Conservation (phyloP, 106 monocot genomes). For the Platanthera guangdongensis region DNA sequence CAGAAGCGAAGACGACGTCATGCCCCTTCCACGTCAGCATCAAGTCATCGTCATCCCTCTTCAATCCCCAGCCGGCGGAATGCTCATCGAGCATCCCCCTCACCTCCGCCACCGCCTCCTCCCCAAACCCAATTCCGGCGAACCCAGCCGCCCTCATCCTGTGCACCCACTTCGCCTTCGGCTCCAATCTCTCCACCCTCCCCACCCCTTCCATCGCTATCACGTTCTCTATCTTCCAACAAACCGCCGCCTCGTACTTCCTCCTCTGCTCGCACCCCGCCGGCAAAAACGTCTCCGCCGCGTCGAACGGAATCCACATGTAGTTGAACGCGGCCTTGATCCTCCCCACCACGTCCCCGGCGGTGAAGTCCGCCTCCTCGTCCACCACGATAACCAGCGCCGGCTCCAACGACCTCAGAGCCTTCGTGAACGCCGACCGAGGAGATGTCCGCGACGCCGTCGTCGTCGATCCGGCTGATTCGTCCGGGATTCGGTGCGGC, state of each 20-base stretch:
- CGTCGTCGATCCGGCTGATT: slow-evolving; percentile 10
- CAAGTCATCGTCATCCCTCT: slow-evolving; percentile 48
- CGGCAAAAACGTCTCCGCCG: slow-evolving; percentile 46
- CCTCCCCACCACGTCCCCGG: slow-evolving; percentile 24
- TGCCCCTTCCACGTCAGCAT: slow-evolving; percentile 75
- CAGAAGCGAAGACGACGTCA: slow-evolving; percentile 38
- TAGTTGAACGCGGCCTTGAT: slow-evolving; percentile 46
- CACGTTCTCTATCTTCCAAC: slow-evolving; percentile 63
- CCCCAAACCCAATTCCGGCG: slow-evolving; percentile 16
- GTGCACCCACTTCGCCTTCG: slow-evolving; percentile 11
- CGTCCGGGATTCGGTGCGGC: slow-evolving; percentile 32
- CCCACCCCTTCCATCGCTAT: slow-evolving; percentile 27
- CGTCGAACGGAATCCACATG: slow-evolving; percentile 61
- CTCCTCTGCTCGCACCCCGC: slow-evolving; percentile 29
- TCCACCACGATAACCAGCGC: slow-evolving; percentile 9
- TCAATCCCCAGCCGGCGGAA: slow-evolving; percentile 62
- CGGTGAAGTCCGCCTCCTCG: slow-evolving; percentile 34
- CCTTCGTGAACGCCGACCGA: slow-evolving; percentile 1
- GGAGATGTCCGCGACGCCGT: not conserved
- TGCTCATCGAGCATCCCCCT: slow-evolving; percentile 42
- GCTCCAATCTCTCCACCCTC: slow-evolving; percentile 42
- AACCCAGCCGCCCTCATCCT: slow-evolving; percentile 32
- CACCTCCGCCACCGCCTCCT: slow-evolving; percentile 39
- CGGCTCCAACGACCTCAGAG: slow-evolving; percentile 3
- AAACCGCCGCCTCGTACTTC: slow-evolving; percentile 49